A percentile compares a stretch with the other conserved stretches of the same genome.
These are phyloP conservation scores for Xylaria sp. DNA, from an alignment of 2,329 filamentous ascomycete species.

Conservation along the genomic window DNA sequence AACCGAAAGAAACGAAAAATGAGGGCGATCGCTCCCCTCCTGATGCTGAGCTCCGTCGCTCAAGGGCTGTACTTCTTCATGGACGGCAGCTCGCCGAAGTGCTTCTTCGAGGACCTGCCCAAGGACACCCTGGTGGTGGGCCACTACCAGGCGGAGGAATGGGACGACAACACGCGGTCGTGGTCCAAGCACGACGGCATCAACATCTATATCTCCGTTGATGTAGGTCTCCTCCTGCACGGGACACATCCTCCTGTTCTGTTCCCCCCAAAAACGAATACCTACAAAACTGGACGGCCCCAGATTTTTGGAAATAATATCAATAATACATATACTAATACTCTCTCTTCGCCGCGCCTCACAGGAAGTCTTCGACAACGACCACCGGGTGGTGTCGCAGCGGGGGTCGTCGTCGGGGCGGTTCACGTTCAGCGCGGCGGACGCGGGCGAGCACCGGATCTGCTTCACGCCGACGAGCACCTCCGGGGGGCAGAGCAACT, in stretches of 20 bases:
- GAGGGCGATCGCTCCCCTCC: slow-evolving; percentile 65
- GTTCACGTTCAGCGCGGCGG: slow-evolving; percentile 94
- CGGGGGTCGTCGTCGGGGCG: slow-evolving; percentile 74
- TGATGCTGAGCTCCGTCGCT: slow-evolving; percentile 66
- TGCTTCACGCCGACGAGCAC: slow-evolving; percentile 86
- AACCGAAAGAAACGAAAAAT: slow-evolving; percentile 41
- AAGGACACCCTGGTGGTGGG: slow-evolving; percentile 97
- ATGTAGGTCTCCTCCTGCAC: slow-evolving; percentile 55
- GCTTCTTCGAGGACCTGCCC: slow-evolving; percentile 97
- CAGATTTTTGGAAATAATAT: too few species aligned
- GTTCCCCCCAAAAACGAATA: not conserved
- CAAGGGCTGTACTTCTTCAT: slow-evolving; percentile 96
- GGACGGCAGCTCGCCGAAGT: slow-evolving; percentile 82
- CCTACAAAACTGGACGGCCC: not conserved
- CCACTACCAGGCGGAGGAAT: slow-evolving; percentile 86
- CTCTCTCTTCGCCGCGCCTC: not conserved
- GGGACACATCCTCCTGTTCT: slow-evolving; percentile 1
- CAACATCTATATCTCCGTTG: slow-evolving; percentile 87
- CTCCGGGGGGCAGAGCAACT: slow-evolving; percentile 67
- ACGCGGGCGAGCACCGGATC: slow-evolving; percentile 92
- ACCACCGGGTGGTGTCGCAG: slow-evolving; percentile 93
- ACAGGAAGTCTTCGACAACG: slow-evolving; percentile 91
- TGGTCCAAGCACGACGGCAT: slow-evolving; percentile 77
- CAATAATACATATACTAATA: slow-evolving; percentile 12
- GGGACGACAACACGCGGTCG: slow-evolving; percentile 66